Evolutionary conservation across 768 basidiomycete genomes (phyloP).

Genomic region (Tricholoma furcatifolium): DNA sequence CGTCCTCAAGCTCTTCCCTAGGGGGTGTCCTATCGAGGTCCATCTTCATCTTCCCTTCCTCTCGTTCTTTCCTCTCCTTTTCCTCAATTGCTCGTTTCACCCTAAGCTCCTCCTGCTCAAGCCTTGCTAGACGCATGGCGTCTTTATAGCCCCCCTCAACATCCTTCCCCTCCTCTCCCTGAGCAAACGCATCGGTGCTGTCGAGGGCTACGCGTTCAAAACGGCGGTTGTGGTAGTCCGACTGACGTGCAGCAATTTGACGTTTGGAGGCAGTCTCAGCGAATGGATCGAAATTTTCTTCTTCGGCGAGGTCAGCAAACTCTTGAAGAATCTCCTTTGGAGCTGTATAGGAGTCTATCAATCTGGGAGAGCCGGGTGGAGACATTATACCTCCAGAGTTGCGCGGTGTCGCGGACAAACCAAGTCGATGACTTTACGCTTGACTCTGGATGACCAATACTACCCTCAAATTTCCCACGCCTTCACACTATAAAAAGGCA

Average conservation of each 20-base stretch:
- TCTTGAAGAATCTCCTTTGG: slow-evolving; percentile 94
- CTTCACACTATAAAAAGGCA: slow-evolving; percentile 5
- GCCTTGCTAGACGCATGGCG: slow-evolving; percentile 85
- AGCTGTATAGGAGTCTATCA: slow-evolving; percentile 88
- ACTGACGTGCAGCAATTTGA: slow-evolving; percentile 91
- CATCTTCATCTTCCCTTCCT: slow-evolving; percentile 74
- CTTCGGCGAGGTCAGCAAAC: slow-evolving; percentile 91
- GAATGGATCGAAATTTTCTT: slow-evolving; percentile 89
- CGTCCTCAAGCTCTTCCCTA: slow-evolving; percentile 72
- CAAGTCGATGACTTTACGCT: slow-evolving; percentile 2
- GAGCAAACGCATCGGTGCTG: slow-evolving; percentile 75
- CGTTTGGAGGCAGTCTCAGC: slow-evolving; percentile 91
- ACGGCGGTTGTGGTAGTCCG: slow-evolving; percentile 91
- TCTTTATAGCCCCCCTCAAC: slow-evolving; percentile 93
- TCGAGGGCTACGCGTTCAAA: slow-evolving; percentile 84
- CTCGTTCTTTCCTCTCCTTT: slow-evolving; percentile 75
- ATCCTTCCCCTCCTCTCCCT: slow-evolving; percentile 63
- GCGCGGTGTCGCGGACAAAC: slow-evolving; percentile 6
- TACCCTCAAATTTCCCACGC: slow-evolving; percentile 31
- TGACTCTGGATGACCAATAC: slow-evolving; percentile 28
- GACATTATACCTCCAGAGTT: slow-evolving; percentile 47
- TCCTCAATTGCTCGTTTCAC: slow-evolving; percentile 87
- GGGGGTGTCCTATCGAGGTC: slow-evolving; percentile 93
- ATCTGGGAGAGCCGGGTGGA: slow-evolving; percentile 61
- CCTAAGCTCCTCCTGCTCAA: slow-evolving; percentile 91